Evolutionary conservation across 75 land plant species (phyloP), one percentile per base, ranked within the genome.

Genomic region (Sequoiadendron giganteum): DNA sequence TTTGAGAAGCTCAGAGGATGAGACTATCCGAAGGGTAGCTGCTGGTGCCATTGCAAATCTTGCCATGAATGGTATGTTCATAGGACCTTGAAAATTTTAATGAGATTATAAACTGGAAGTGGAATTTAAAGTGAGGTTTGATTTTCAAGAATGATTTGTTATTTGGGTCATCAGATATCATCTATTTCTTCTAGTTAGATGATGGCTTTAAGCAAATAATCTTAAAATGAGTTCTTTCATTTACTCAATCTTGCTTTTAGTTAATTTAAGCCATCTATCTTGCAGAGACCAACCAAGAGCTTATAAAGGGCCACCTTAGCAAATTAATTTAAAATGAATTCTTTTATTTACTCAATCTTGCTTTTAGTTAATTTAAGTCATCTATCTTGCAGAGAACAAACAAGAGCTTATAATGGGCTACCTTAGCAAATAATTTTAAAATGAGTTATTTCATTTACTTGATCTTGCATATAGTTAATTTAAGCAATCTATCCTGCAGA

Each of bases 31-130:
- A 19, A 88, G 98, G 87, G 95, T 96, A 75, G 95, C 95, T 86
- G 97, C 98, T 28, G 98, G 98, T 75, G 98, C 98, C 77, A 95
- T 96, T 86, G 98, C 98, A 15, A 96, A 96, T 87, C 96, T 96
- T 87, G 96, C 96, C 79, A 95, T 94, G 96, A 95, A 95, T 92
- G 98, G 98, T 96, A 85, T 85, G 38, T 39, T 36, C 58, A 1
- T 85, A 55, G 42, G n/a, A 25, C 21, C 70, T 25, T 5, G n/a
- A 19, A 18, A 18, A 36, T 36, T 85, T 34, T 85, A 7, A 13
- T 56, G 34, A 5, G 52, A 10, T 38, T 55, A 30, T 9, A 11
- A 34, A 15, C 38, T 54, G 28, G 10, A 85, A 85, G 40, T 42
- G 25, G 13, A 19, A n/a, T 47, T 82, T 47, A n/a, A 82, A 82